Conservation (phyloP, 1,284 basidiomycete species). For the Exobasidium cylindrosporum region DNA sequence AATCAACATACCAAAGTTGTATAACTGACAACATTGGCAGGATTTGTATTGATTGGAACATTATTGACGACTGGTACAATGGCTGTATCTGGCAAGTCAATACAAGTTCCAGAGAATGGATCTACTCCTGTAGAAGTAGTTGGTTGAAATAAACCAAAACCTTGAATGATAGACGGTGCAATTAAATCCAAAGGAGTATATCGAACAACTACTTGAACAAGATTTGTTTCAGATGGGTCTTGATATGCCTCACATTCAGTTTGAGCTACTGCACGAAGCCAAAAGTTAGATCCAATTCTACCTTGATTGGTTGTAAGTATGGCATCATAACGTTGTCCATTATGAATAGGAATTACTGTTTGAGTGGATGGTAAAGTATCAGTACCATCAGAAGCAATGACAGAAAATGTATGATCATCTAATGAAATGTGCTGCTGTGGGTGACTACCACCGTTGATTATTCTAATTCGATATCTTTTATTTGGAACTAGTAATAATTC, state of each 20-base stretch:
- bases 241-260: too few species aligned
- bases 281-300: slow-evolving; percentile 25
- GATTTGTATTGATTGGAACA: background rate
- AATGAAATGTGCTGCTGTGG: slow-evolving; percentile 37
- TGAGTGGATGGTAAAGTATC: slow-evolving; percentile 23
- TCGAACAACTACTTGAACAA: too few species aligned
- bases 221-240: too few species aligned
- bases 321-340: slow-evolving; percentile 41
- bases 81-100: slow-evolving; percentile 26
- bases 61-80: slow-evolving; percentile 29
- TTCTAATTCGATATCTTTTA: slow-evolving; percentile 60
- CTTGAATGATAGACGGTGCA: slow-evolving; percentile 12
- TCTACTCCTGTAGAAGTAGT: slow-evolving; percentile 25
- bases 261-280: slow-evolving; percentile 29
- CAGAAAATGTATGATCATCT: slow-evolving; percentile 26
- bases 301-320: slow-evolving; percentile 26
- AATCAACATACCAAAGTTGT: background rate
- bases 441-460: slow-evolving; percentile 60
- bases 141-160: background rate
- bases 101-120: slow-evolving; percentile 21
- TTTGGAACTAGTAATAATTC: slow-evolving; percentile 37
- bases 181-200: slow-evolving; percentile 27
- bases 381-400: slow-evolving; percentile 37
- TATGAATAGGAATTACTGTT: slow-evolving; percentile 33
- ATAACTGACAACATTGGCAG: background rate